Evolutionary conservation across 2,329 filamentous ascomycete genomes (phyloP), one percentile per base, ranked within the genome.

Genomic region (Exophiala aquamarina): DNA sequence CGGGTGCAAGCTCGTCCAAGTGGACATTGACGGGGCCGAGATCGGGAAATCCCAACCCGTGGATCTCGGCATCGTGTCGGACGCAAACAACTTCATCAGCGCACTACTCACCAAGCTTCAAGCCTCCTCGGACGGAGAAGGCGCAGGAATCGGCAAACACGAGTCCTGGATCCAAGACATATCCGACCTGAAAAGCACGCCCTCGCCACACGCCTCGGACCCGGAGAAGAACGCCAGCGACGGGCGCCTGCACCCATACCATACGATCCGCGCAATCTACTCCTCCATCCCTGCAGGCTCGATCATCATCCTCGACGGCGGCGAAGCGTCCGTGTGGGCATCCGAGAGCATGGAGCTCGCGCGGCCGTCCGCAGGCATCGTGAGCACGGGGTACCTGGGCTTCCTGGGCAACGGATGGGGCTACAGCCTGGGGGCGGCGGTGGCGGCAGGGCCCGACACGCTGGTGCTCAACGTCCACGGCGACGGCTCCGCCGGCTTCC

Each of bases 371-470:
- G 37, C 41, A 4, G 52, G 13, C 4, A 43, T 57, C 36, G 50
- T 48, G 11, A 20, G 43, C 5, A 63, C 55, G n/a, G 65, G 67
- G 40, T 68, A 73, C 39, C 61, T 75, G 1, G 72, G 72, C 2
- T 73, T 74, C 58, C 61, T 74, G 1, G 71, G 72, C 1, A 74
- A 70, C 47, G 72, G 71, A 3, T 75, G 69, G 61, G 72, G 72
- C 3, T 74, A 74, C 52, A 58, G 63, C 1, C 58, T 75, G 2
- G 72, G 72, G 0, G 69, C 67, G 8, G 70, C 70, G 0, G 23
- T 26, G 6, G 55, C 73, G 3, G 72, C 71, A 1, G 65, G 63
- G n/a, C 68, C 66, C 1, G 52, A 55, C 10, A 56, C 63, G 4
- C 59, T 69, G 11, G 59, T 76, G 0, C 58, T 75, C 4, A 73